Evolutionary conservation across 805 yeast genomes (phyloP), one percentile per base, ranked within the genome.

Genomic region (Schwanniomyces polymorphus): DNA sequence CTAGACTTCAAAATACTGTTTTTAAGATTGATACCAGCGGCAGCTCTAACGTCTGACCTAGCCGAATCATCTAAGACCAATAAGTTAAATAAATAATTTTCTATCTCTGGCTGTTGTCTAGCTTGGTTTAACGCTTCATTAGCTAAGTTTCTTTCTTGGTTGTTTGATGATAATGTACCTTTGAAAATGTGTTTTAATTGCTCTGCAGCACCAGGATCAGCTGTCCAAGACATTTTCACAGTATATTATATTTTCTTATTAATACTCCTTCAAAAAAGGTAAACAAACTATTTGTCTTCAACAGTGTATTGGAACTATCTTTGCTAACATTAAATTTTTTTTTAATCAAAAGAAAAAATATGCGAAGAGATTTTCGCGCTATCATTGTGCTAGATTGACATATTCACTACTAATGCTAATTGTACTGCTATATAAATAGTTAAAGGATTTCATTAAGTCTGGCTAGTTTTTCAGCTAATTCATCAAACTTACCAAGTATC

Each of bases 21-120:
- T 62, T 94, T 92, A 64, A 94, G 76, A 58, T 84, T 75, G 49
- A 91, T 67, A 8, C 98, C 99, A 1, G 97, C 92, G 0, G 96
- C 84, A 0, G 97, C 97, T 44, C 97, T 77, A 8, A 84, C 75
- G 37, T 81, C 82, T 0, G 82, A 65, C n/a, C 70, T 67, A 8
- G 78, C 69, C 16, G 47, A 28, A 27, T 54, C 40, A 38, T 84
- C 85, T 34, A 67, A 65, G 16, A 88, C 80, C 34, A 94, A 73
- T 39, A 91, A 77, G 57, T 80, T 81, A 31, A 88, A 76, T 26
- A 92, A 72, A 65, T 92, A 92, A 64, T 88, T 88, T 56, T 86
- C 86, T 55, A 90, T 80, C 63, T 91, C 95, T 0, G 89, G 85
- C 58, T 86, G 88, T 12, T 59, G 51, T 52, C 81, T 79, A 21